Percentiles rank a stretch among this genome's conserved stretches.
These are phyloP conservation scores for Trichosanthes truncata DNA, from an alignment of 306 rosid genomes.

Conservation along the genomic window DNA sequence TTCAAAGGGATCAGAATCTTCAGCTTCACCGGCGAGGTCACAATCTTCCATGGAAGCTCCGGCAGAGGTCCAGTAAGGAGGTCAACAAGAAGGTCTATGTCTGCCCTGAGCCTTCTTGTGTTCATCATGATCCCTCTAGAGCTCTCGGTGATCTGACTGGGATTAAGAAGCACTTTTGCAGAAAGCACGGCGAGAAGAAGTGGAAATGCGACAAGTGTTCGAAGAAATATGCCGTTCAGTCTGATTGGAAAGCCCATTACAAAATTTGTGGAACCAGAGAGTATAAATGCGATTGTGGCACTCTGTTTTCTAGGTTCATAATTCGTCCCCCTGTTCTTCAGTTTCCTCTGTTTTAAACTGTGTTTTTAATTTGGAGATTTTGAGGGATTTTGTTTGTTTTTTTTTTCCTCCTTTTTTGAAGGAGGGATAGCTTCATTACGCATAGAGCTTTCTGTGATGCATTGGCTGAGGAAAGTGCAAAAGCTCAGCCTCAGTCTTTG, in stretches of 20 bases:
- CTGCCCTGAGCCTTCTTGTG: slow-evolving; percentile 75
- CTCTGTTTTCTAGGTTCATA: slow-evolving; percentile 55
- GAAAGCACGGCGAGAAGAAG: slow-evolving; percentile 94
- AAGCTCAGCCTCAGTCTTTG: slow-evolving; percentile 25
- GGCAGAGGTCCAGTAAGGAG: slow-evolving; percentile 72
- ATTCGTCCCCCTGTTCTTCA: neutral
- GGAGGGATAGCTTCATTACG: slow-evolving; percentile 93
- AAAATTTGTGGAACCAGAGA: slow-evolving; percentile 84
- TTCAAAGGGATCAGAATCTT: slow-evolving; percentile 93
- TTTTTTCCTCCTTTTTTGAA: slow-evolving; percentile 20
- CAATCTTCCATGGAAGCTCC: slow-evolving; percentile 86
- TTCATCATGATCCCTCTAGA: slow-evolving; percentile 83
- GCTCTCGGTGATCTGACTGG: slow-evolving; percentile 91
- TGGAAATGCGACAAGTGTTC: slow-evolving; percentile 95
- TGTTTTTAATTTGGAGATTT: slow-evolving; percentile 14
- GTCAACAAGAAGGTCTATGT: slow-evolving; percentile 82
- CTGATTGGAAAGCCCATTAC: slow-evolving; percentile 97
- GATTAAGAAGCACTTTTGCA: slow-evolving; percentile 84
- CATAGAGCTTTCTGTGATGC: slow-evolving; percentile 96
- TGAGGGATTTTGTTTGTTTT: slow-evolving; percentile 11
- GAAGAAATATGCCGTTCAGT: slow-evolving; percentile 91
- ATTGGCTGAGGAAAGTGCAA: slow-evolving; percentile 65
- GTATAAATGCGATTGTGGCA: slow-evolving; percentile 93
- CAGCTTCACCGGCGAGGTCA: slow-evolving; percentile 92
- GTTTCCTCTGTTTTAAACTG: neutral